Percentiles rank a stretch among this genome's conserved stretches.
Evolutionary conservation across 495 filamentous ascomycete genomes (phyloP).

Genomic region (Lepraria neglecta): DNA sequence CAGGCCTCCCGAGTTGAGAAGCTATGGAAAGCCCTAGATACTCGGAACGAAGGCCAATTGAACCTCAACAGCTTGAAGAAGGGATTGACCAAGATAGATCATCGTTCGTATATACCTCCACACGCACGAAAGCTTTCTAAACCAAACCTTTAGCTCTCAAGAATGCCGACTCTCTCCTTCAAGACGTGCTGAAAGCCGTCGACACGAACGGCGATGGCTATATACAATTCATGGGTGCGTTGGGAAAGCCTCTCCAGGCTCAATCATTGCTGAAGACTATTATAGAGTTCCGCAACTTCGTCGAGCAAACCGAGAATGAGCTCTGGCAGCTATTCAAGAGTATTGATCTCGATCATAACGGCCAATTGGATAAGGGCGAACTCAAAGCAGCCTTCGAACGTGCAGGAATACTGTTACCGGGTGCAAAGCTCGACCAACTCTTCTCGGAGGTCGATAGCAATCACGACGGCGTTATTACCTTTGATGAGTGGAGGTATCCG

Average conservation of each 20-base stretch:
- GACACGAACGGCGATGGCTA: conserved; percentile 81
- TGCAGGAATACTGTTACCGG: conserved; percentile 73
- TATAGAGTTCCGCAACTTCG: conserved; percentile 80
- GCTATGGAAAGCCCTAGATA: conserved; percentile 77
- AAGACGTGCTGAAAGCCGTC: conserved; percentile 68
- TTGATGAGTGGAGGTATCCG: conserved; percentile 91
- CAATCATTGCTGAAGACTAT: conserved; percentile 3
- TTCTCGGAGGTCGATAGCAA: conserved; percentile 87
- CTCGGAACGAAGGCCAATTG: conserved; percentile 65
- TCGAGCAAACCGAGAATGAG: conserved; percentile 76
- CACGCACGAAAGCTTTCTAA: conserved; percentile 30
- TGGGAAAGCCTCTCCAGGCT: not conserved
- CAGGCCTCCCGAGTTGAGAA: conserved; percentile 69
- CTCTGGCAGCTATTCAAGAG: conserved; percentile 73
- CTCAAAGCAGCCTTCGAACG: conserved; percentile 67
- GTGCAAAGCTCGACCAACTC: conserved; percentile 71
- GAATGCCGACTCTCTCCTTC: conserved; percentile 83
- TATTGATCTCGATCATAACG: conserved; percentile 82
- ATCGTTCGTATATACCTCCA: conserved; percentile 58
- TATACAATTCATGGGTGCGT: conserved; percentile 80
- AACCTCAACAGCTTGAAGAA: conserved; percentile 76
- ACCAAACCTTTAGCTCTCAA: conserved; percentile 62
- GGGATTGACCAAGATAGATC: conserved; percentile 82
- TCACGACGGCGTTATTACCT: conserved; percentile 79
- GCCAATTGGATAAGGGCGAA: conserved; percentile 81